Base-by-base conservation (phyloP, 441 rosid genomes). In the Bruguiera hainesii region DNA sequence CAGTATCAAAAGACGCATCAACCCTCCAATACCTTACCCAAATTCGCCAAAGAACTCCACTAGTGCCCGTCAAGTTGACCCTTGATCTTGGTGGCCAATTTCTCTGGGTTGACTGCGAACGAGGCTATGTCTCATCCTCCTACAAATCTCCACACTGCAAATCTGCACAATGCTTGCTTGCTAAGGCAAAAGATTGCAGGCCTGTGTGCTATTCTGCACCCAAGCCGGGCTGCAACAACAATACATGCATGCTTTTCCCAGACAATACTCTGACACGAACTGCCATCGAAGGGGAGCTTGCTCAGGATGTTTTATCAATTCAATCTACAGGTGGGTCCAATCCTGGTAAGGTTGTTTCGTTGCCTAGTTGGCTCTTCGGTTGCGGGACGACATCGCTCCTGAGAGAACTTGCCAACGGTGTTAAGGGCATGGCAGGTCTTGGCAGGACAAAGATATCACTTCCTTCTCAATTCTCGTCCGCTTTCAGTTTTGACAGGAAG, bases 81-180 rank as follows among this genome's bases (percentile, higher is more conserved):
- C 73, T 90, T 33, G 91, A 92, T 61, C 79, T 89, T 3, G 91
- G 87, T 10, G 96, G 89, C 46, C 78, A 55, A 16, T 31, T 29
- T 49, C 62, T 75, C 4, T 92, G 95, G 95, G 85, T 83, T 21
- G 86, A 92, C 74, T 92, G 98, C 53, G 81, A 83, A 4, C 64
- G 65, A 6, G 61, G 50, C 64, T 89, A 85, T 20, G 71, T 78
- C 65, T 91, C 94, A 65, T 65, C 89, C n/a, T 71, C 97, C 0
- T 91, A 87, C 78, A 66, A 23, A 2, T 75, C 84, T 0, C 80
- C 72, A 5, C 66, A 79, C 3, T 88, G 93, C 67, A 18, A 57
- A 31, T 81, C 90, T 2, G 79, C 87, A 20, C 76, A 65, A 18
- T 88, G 93, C 77, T 66, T 79, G 0, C 71, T 75, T 19, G 81